Evolutionary conservation across 345 rosid genomes (phyloP), one percentile per base, ranked within the genome.

Genomic region (Arabidopsis suecica): DNA sequence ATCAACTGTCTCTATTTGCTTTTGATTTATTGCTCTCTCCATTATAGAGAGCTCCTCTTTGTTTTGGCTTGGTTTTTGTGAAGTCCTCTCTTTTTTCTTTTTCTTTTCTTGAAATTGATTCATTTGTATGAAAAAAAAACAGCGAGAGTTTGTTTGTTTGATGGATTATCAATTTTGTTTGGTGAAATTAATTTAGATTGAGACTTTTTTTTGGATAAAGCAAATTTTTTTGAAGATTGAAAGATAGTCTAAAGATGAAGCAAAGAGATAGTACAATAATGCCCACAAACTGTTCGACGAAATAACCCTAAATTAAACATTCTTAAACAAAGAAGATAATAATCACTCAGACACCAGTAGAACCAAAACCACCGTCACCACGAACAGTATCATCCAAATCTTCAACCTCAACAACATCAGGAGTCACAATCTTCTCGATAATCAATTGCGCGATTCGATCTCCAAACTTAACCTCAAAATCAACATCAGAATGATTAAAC

Each of bases 321-420:
- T 6, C 50, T 4, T 41, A 41, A 40, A 30, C 70, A 6, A 20
- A 44, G 36, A 56, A 14, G 30, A 56, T 9, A 11, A 33, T 13
- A 13, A 8, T 30, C 8, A 48, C 22, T 74, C 9, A 69, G 10
- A 88, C 82, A 0, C 96, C 98, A 1, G 96, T 91, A 3, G 98
- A 90, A 0, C 97, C 98, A 28, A 94, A 94, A 30, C 96, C 95
- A 1, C 91, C 97, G 34, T 79, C 88, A 11, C 96, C 97, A 70
- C 97, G 86, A 61, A 68, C 53, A 36, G 96, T 94, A 2, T 77
- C 65, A n/a, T 88, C 92, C 84, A 90, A 65, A 75, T 89, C 90
- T 22, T 85, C 89, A 42, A 88, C 96, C 78, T 86, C 95, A 30
- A 85, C 5, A 34, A 86, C 93, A 20, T 87, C 72, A 2, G 96